Base-by-base conservation (phyloP, 306 rosid species). In the Vigna nakashimae region DNA sequence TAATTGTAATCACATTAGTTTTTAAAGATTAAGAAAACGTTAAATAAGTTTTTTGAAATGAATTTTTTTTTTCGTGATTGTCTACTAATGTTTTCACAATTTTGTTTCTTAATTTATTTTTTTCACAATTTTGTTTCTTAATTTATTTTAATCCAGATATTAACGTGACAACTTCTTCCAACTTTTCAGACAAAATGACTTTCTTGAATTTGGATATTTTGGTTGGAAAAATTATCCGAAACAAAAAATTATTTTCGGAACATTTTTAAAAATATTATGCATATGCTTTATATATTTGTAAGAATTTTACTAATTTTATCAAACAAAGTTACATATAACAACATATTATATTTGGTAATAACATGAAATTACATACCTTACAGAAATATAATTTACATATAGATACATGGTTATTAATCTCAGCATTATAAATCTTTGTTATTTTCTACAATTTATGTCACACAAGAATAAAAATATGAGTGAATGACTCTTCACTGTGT, bases 371-470 rank as follows among this genome's bases (percentile, higher is more conserved):
- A 38, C 50, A 65, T 65, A 11, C 28, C 10, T n/a, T 63, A 63
- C 26, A 63, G 8, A 63, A 14, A 36, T 8, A n/a, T 64, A 57
- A 67, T 46, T 65, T 58, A 56, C 71, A 78, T 20, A 57, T 5
- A 66, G 59, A 45, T 78, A 38, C 79, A 45, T 11, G 11, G 15
- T 45, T 50, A 24, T 20, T 13, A 67, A 78, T 60, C 63, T 68
- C 15, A 20, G 58, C 75, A 42, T 58, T 43, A 42, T 43, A 26
- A 28, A 36, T 49, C 10, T 73, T 57, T 17, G 71, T 56, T 28
- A 18, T 12, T 73, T 66, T 79, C 46, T 83, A 79, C 83, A 74
- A 73, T 26, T 79, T 74, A 62, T 70, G 74, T 42, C 83, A 45
- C 26, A 13, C 45, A 74, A 14, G 56, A 79, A 74, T 73, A 59